A percentile compares a stretch with the other conserved stretches of the same genome.
phyloP scores from a whole-genome alignment of 202 grass and related monocot genomes.

The Elaeis oleifera region DNA sequence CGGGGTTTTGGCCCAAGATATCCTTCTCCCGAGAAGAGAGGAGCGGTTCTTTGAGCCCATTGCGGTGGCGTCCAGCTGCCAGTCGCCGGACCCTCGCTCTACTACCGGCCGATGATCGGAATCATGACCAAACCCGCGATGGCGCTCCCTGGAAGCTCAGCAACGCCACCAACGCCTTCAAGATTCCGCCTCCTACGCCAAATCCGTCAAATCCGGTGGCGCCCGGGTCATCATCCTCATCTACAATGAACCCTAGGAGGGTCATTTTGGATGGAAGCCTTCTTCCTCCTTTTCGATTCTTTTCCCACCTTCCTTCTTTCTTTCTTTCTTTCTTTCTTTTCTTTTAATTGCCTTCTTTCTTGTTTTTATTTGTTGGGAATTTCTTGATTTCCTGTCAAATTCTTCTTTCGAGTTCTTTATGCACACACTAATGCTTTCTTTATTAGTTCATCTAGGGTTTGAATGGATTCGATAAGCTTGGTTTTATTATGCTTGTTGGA shows the following conservation, averaged over 20 bases:
- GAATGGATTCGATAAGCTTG: no score
- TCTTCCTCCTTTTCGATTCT: neutral
- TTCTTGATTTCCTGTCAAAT: no score
- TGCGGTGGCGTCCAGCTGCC: constrained; percentile 16
- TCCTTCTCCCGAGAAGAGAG: constrained; percentile 27
- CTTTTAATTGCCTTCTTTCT: no score
- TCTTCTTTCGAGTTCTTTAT: no score
- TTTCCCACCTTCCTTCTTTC: no score
- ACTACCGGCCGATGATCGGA: constrained; percentile 74
- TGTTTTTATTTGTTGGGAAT: no score
- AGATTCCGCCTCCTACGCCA: constrained; percentile 55
- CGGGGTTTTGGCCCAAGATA: no score
- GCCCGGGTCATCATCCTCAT: constrained; percentile 72
- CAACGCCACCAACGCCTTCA: constrained; percentile 37
- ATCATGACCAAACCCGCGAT: constrained; percentile 81
- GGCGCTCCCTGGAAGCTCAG: constrained; percentile 45
- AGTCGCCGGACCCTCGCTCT: constrained; percentile 32
- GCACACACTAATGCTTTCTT: no score
- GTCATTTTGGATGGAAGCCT: constrained; percentile 39
- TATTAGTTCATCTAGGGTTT: no score
- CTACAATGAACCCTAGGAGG: constrained; percentile 83
- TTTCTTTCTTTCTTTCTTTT: no score
- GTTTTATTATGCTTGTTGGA: no score
- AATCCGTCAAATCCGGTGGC: constrained; percentile 74
- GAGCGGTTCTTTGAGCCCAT: neutral